Evolutionary conservation across 1,284 basidiomycete species (phyloP), one percentile per base, ranked within the genome.

Genomic region (Papiliotrema terrestris): DNA sequence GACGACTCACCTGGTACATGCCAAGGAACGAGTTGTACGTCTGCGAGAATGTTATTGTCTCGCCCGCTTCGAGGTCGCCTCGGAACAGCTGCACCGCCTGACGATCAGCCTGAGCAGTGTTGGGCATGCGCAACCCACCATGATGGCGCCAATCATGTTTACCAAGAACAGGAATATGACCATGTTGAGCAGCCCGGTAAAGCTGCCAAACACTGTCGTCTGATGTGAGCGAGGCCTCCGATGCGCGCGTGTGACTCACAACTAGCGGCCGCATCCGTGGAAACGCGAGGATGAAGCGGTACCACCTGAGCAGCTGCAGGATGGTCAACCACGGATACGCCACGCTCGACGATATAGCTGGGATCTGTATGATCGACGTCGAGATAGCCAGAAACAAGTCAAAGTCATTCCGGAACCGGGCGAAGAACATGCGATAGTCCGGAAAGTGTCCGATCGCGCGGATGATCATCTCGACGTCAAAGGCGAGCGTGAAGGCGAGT

Each of bases 101-200:
- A 19, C 9, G 5, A n/a, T 51, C 39, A 49, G 44, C 42, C 17
- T n/a, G 13, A 19, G 3, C 11, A 26, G 5, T 3, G 22, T 11
- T 11, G 6, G 29, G 11, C 29, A 32, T 32, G 20, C 17, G 15
- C 3, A 35, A 17, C 88, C 82, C 17, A 84, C 85, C 53, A 94
- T 82, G 25, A 98, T 80, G 0, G 93, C 89, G 1, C 87, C 87
- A 38, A 98, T 81, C 62, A 88, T 88, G 72, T 93, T 96, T 77
- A 94, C 86, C 57, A 96, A 78, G 57, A 98, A 78, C 25, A 98
- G 81, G 80, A 98, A 98, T 38, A 95, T 75, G 15, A 90, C 84
- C 91, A 97, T 97, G 81, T 98, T 98, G 32, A 84, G 80, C 36
- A 98, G 80, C 78, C 91, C 93, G 58, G 87, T 87, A 79, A 97